These are phyloP conservation scores for Polytolypa hystricis DNA, from an alignment of 2,329 filamentous ascomycete species.

Conservation along the genomic window DNA sequence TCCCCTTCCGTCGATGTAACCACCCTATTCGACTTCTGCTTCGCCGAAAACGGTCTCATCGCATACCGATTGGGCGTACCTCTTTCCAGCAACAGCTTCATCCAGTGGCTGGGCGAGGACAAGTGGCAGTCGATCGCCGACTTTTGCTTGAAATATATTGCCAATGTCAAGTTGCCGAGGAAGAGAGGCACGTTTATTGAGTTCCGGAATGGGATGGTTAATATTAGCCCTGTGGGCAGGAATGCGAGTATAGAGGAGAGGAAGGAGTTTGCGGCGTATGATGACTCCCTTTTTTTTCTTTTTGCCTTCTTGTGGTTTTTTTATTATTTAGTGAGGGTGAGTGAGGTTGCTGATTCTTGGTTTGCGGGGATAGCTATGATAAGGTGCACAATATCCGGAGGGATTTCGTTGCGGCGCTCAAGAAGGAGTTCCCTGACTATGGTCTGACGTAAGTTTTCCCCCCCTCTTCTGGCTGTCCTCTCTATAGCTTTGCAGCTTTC, in stretches of 20 bases:
- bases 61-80: slow-evolving; percentile 72
- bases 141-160: slow-evolving; percentile 50
- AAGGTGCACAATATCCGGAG: slow-evolving; percentile 63
- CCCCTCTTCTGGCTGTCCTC: not conserved
- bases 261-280: slow-evolving; percentile 59
- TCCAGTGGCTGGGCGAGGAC: slow-evolving; percentile 78
- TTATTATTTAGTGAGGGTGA: not conserved
- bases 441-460: slow-evolving; percentile 63
- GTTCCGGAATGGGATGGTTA: slow-evolving; percentile 57
- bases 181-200: slow-evolving; percentile 59
- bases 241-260: slow-evolving; percentile 76
- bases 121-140: slow-evolving; percentile 53
- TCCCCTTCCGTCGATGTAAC: slow-evolving; percentile 57
- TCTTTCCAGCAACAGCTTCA: slow-evolving; percentile 74
- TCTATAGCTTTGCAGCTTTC: not conserved
- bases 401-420: slow-evolving; percentile 64
- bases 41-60: slow-evolving; percentile 90
- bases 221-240: slow-evolving; percentile 55
- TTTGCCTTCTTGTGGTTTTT: not conserved
- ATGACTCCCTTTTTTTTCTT: slow-evolving; percentile 5
- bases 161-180: slow-evolving; percentile 49
- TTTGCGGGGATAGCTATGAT: slow-evolving; percentile 57
- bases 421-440: slow-evolving; percentile 69
- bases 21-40: slow-evolving; percentile 91
- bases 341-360: not conserved